These are phyloP conservation scores for Phytophthora cactorum DNA, from an alignment of 352 stramenopile species.

Conservation along the genomic window DNA sequence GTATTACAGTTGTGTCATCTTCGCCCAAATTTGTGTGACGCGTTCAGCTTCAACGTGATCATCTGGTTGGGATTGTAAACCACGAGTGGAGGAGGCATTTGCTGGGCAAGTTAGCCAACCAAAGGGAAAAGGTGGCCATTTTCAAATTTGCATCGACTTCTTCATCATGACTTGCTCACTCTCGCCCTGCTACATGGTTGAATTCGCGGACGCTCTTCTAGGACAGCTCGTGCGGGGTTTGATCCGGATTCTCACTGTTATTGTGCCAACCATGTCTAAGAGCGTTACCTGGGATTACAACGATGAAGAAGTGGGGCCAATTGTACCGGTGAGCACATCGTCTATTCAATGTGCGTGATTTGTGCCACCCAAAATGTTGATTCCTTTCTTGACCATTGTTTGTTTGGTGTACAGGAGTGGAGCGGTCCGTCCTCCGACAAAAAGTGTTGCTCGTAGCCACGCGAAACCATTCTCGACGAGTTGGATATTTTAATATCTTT, in stretches of 20 bases:
- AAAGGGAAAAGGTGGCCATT: neutral
- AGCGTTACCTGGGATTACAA: slow-evolving; percentile 8
- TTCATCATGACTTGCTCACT: slow-evolving; percentile 1
- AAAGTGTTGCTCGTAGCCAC: neutral
- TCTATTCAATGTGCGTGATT: slow-evolving; percentile 1
- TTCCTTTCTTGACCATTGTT: neutral
- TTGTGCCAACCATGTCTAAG: slow-evolving; percentile 8
- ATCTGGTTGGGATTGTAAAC: neutral
- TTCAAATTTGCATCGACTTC: neutral
- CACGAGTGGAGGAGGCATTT: neutral
- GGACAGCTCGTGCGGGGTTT: slow-evolving; percentile 1
- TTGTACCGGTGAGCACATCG: slow-evolving; percentile 6
- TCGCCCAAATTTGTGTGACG: neutral
- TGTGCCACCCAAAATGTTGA: too few species aligned
- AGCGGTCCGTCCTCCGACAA: neutral
- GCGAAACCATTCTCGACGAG: too few species aligned
- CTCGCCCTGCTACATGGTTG: slow-evolving; percentile 3
- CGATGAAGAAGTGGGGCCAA: slow-evolving; percentile 1
- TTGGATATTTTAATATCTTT: too few species aligned
- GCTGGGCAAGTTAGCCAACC: neutral
- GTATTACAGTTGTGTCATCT: neutral
- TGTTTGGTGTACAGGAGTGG: slow-evolving; percentile 1
- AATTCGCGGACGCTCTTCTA: slow-evolving; percentile 9
- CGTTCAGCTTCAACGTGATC: slow-evolving; percentile 3
- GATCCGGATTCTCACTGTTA: neutral